Conservation (phyloP, 2,329 filamentous ascomycete species). For the Xylaria sp. region DNA sequence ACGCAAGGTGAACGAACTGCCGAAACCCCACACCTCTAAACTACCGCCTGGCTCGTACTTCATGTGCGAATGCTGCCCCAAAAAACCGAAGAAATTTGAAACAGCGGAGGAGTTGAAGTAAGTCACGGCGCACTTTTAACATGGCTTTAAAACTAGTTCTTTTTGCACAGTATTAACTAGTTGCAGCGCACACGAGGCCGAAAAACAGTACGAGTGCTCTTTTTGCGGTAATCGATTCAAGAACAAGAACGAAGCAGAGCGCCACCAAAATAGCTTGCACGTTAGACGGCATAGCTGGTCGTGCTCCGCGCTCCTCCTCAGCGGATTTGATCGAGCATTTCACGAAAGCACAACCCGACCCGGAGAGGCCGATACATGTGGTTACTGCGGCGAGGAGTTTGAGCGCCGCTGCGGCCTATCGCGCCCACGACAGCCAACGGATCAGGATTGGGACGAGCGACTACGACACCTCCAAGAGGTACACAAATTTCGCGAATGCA, state of each 20-base stretch:
- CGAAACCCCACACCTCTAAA: constrained; percentile 51
- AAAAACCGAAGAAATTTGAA: constrained; percentile 96
- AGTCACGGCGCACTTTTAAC: constrained; percentile 35
- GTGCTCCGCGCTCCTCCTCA: constrained; percentile 73
- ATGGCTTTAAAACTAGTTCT: neutral
- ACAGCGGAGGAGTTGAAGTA: constrained; percentile 82
- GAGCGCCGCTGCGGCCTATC: constrained; percentile 49
- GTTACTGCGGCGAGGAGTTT: constrained; percentile 95
- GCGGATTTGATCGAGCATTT: constrained; percentile 78
- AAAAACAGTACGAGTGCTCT: constrained; percentile 93
- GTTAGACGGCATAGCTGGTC: constrained; percentile 95
- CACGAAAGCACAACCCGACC: constrained; percentile 74
- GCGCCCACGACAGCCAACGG: constrained; percentile 59
- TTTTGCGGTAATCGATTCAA: constrained; percentile 97
- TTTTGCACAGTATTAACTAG: constrained; percentile 31
- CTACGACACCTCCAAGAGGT: constrained; percentile 85
- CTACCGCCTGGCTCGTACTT: constrained; percentile 54
- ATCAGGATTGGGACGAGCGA: constrained; percentile 85
- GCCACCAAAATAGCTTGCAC: constrained; percentile 94
- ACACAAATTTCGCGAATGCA: constrained; percentile 98
- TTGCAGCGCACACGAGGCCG: constrained; percentile 78
- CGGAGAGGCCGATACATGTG: constrained; percentile 77
- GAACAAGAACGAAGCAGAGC: constrained; percentile 97
- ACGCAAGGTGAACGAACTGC: constrained; percentile 54
- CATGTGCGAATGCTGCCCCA: constrained; percentile 93